Evolutionary conservation across 352 stramenopile species (phyloP), one percentile per base, ranked within the genome.

Genomic region (Phytophthora uliginosa): DNA sequence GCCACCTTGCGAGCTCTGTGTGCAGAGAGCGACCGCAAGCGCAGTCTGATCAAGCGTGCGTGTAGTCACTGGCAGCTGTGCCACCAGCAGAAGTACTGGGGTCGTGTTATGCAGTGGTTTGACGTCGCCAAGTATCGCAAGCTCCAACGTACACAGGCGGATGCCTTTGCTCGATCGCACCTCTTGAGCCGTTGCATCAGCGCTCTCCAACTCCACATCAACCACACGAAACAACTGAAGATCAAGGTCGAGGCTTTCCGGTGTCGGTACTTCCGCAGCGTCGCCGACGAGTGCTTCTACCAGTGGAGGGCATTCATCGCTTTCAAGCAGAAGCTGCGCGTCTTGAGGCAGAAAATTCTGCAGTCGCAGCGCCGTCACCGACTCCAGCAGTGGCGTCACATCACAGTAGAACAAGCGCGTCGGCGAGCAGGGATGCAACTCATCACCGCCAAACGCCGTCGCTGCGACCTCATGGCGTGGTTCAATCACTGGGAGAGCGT

Each of bases 401-500:
- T 70, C 28, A 36, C 66, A 0, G 26, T 51, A 2, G 59, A 66
- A 7, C 51, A 33, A 54, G 28, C 33, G 0, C 59, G 31, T 28
- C 40, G 36, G 10, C 70, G 69, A 18, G 9, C 20, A 20, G 56
- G 58, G 20, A 58, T 81, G 48, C 50, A 54, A 7, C 28, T 60
- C 3, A 74, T 77, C 2, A 47, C 55, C 24, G 24, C n/a, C 4
- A 59, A 60, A 2, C 71, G 64, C 8, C 68, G 52, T 6, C 22
- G 22, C 6, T 66, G 66, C 3, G 28, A 68, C 0, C 64, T 86
- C 13, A 0, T 42, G 0, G 7, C 17, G 10, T 78, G 66, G 55
- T 78, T 89, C 28, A 67, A 48, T 22, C 82, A 86, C 51, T 89
- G 82, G 82, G 82, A 89, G 60, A 86, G 77, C 31, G 82, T 86